These are phyloP conservation scores for Wickerhamiella sergipiensis DNA, from an alignment of 805 yeast species.

Conservation along the genomic window DNA sequence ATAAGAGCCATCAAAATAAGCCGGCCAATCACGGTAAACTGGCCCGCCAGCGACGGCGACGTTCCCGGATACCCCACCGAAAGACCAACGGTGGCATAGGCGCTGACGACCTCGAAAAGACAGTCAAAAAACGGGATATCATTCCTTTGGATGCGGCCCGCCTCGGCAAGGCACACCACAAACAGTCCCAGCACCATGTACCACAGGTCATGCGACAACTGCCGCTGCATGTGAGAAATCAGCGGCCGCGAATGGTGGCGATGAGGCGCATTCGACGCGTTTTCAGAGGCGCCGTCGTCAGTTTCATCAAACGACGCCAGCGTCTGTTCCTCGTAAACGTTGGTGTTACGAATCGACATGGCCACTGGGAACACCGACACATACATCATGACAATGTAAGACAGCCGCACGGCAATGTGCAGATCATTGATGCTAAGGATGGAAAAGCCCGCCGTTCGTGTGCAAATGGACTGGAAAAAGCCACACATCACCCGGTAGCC, in stretches of 20 bases:
- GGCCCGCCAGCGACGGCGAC: conserved; percentile 56
- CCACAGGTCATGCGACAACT: conserved; percentile 91
- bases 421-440: conserved; percentile 55
- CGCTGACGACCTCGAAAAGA: conserved; percentile 81
- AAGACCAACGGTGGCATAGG: conserved; percentile 93
- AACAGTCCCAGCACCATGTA: conserved; percentile 76
- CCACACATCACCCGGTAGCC: conserved; percentile 73
- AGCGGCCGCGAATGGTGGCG: conserved; percentile 14
- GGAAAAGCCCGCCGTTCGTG: conserved; percentile 87
- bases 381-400: conserved; percentile 95
- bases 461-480: conserved; percentile 76
- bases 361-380: conserved; percentile 94
- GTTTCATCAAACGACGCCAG: conserved; percentile 59
- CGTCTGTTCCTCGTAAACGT: conserved; percentile 95
- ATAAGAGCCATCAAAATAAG: conserved; percentile 77
- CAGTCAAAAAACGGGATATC: conserved; percentile 35
- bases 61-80: conserved; percentile 69
- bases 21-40: conserved; percentile 62
- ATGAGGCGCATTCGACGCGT: conserved; percentile 5
- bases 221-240: conserved; percentile 62
- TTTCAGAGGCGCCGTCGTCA: conserved; percentile 10
- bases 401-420: conserved; percentile 86
- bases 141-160: conserved; percentile 33
- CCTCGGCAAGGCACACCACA: conserved; percentile 77
- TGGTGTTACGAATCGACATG: conserved; percentile 88